Percentiles rank a stretch among this genome's conserved stretches.
Evolutionary conservation across 2,329 filamentous ascomycete species (phyloP).

Genomic region (Delphinella strobiligena): DNA sequence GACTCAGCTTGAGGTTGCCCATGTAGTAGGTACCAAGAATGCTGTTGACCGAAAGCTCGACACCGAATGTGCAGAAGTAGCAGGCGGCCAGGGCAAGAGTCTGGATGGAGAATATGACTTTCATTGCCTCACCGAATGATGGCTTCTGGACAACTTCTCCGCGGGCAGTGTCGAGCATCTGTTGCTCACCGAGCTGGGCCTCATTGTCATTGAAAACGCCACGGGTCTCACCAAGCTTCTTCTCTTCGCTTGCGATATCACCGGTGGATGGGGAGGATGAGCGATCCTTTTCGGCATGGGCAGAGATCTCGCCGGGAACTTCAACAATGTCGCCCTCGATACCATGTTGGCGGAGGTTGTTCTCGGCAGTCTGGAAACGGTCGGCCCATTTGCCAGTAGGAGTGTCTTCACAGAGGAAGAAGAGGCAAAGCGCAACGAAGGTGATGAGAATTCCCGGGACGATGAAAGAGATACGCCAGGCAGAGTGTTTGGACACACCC

Average conservation of each 20-base stretch:
- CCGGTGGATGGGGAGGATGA: slow-evolving; percentile 18
- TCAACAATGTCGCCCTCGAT: slow-evolving; percentile 33
- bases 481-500: slow-evolving; percentile 51
- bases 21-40: slow-evolving; percentile 49
- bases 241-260: slow-evolving; percentile 24
- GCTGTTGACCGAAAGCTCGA: slow-evolving; percentile 49
- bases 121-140: slow-evolving; percentile 44
- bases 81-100: slow-evolving; percentile 40
- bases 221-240: slow-evolving; percentile 24
- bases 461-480: slow-evolving; percentile 77
- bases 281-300: slow-evolving; percentile 20
- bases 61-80: slow-evolving; percentile 51
- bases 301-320: slow-evolving; percentile 40
- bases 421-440: slow-evolving; percentile 51
- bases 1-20: slow-evolving; percentile 42
- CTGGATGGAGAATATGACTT: slow-evolving; percentile 50
- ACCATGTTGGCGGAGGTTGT: slow-evolving; percentile 39
- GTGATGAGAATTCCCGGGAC: slow-evolving; percentile 71
- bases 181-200: slow-evolving; percentile 35
- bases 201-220: slow-evolving; percentile 26
- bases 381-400: slow-evolving; percentile 74
- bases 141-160: slow-evolving; percentile 53
- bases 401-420: slow-evolving; percentile 67
- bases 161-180: slow-evolving; percentile 44
- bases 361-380: slow-evolving; percentile 46